These are phyloP conservation scores for Dissophora ornata DNA, from an alignment of 192 early-diverging fungal genomes.

Conservation along the genomic window DNA sequence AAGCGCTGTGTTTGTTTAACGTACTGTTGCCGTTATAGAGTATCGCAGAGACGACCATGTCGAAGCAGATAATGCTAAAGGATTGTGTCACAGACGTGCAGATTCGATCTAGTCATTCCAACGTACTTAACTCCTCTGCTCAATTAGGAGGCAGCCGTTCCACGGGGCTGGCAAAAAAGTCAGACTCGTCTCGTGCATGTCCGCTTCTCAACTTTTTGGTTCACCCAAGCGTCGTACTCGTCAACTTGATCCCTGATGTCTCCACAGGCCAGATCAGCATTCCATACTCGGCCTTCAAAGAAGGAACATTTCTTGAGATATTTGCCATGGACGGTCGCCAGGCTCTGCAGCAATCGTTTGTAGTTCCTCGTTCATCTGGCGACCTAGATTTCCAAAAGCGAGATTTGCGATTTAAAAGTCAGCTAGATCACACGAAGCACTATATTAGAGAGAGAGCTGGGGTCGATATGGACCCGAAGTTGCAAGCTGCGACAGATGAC, in stretches of 20 bases:
- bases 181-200: not conserved
- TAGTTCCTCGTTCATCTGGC: not conserved
- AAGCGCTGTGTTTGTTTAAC: too few species aligned
- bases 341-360: conserved; percentile 26
- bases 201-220: conserved; percentile 39
- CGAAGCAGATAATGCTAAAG: conserved; percentile 1
- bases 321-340: conserved; percentile 34
- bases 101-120: too few species aligned
- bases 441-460: conserved; percentile 47
- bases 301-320: conserved; percentile 32
- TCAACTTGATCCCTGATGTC: conserved; percentile 25
- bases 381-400: conserved; percentile 20
- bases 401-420: conserved; percentile 43
- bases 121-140: too few species aligned
- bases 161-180: too few species aligned
- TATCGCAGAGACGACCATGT: conserved; percentile 31
- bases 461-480: conserved; percentile 24
- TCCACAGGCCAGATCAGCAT: conserved; percentile 21
- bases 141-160: too few species aligned
- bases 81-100: not conserved
- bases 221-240: conserved; percentile 25
- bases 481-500: not conserved
- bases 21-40: not conserved
- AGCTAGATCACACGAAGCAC: conserved; percentile 33
- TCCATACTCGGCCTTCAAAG: conserved; percentile 24